Conservation (phyloP, 495 filamentous ascomycete species). For the Xylaria flabelliformis region DNA sequence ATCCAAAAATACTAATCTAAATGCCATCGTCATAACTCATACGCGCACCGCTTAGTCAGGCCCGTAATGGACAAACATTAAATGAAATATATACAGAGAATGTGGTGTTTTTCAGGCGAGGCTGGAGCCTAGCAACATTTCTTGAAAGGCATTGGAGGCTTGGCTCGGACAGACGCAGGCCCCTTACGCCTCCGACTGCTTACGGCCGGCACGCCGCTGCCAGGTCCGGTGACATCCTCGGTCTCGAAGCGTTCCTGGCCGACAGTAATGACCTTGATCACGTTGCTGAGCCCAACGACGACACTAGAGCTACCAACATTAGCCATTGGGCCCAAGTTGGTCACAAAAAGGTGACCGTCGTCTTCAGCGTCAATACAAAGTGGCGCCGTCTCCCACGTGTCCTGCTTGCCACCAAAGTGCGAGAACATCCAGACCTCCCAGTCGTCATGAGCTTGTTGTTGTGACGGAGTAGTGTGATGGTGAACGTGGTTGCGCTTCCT, state of each 20-base stretch:
- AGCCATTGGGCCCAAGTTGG: conserved; percentile 63
- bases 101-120: background rate
- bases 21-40: conserved; percentile 25
- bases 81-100: conserved; percentile 28
- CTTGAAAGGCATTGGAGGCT: conserved; percentile 18
- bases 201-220: conserved; percentile 40
- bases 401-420: conserved; percentile 43
- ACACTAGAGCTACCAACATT: conserved; percentile 63
- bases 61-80: conserved; percentile 7
- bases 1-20: conserved; percentile 8
- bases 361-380: conserved; percentile 43
- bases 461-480: conserved; percentile 22
- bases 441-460: conserved; percentile 41
- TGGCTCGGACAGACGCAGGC: conserved; percentile 35
- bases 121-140: conserved; percentile 21
- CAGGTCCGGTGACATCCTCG: conserved; percentile 35
- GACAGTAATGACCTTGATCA: conserved; percentile 67
- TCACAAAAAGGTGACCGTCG: conserved; percentile 62
- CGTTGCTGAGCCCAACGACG: conserved; percentile 70
- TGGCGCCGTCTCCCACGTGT: conserved; percentile 46
- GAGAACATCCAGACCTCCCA: conserved; percentile 75
- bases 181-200: conserved; percentile 43
- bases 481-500: conserved; percentile 34
- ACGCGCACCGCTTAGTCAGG: conserved; percentile 13
- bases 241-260: conserved; percentile 66